Percentiles rank a stretch among this genome's conserved stretches.
phyloP scores from a whole-genome alignment of 2,329 filamentous ascomycete genomes.

The Periconia digitata region DNA sequence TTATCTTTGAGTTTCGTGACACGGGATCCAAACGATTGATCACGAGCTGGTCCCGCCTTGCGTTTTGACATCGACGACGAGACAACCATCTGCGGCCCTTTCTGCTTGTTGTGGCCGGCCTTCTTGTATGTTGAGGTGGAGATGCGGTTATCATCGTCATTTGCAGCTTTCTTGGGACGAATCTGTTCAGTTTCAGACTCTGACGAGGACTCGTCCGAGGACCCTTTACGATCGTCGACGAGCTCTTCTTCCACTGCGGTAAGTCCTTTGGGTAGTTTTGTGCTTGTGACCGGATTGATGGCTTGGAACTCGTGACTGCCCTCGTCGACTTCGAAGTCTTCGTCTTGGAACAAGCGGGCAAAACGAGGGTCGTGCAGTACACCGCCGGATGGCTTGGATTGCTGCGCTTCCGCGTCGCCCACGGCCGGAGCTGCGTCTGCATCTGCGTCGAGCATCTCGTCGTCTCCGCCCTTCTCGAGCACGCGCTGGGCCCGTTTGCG shows the following conservation, averaged over 20 bases:
- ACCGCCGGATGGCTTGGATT: slow-evolving; percentile 50
- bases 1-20: slow-evolving; percentile 45
- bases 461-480: slow-evolving; percentile 63
- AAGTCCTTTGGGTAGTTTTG: slow-evolving; percentile 58
- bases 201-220: slow-evolving; percentile 32
- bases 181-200: slow-evolving; percentile 35
- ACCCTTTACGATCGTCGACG: slow-evolving; percentile 46
- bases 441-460: slow-evolving; percentile 40
- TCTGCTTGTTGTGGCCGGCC: slow-evolving; percentile 51
- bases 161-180: slow-evolving; percentile 30
- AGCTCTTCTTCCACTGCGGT: slow-evolving; percentile 63
- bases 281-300: slow-evolving; percentile 91
- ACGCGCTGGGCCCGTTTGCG: slow-evolving; percentile 49
- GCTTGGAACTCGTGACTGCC: slow-evolving; percentile 80
- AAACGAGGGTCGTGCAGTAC: slow-evolving; percentile 86
- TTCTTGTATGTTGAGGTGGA: slow-evolving; percentile 68
- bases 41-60: slow-evolving; percentile 47
- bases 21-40: slow-evolving; percentile 61
- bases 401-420: slow-evolving; percentile 37
- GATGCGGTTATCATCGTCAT: slow-evolving; percentile 44
- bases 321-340: slow-evolving; percentile 92
- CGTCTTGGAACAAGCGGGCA: slow-evolving; percentile 84
- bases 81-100: slow-evolving; percentile 56
- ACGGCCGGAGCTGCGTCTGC: slow-evolving; percentile 20
- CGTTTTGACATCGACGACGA: slow-evolving; percentile 52